Conservation (phyloP, 768 basidiomycete genomes). For the Pholiota conissans region DNA sequence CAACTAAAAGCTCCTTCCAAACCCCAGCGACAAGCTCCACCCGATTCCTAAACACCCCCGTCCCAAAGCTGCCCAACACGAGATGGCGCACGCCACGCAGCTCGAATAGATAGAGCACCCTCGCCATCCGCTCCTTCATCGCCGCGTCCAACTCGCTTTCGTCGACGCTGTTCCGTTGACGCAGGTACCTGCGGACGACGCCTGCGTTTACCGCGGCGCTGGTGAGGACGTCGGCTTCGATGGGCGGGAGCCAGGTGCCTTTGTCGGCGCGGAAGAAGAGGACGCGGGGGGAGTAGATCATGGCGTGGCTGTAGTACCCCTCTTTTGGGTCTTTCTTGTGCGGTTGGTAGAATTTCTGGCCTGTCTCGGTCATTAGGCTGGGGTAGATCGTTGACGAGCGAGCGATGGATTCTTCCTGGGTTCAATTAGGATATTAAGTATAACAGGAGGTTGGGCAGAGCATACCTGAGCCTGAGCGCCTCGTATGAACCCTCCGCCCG, state of each 20-base stretch:
- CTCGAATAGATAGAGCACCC: conserved; percentile 65
- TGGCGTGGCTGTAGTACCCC: conserved; percentile 69
- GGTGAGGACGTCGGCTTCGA: conserved; percentile 61
- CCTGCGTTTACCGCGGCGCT: conserved; percentile 71
- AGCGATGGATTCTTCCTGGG: conserved; percentile 72
- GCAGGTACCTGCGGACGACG: conserved; percentile 27
- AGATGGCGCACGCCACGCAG: conserved; percentile 52
- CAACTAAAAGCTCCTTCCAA: conserved; percentile 61
- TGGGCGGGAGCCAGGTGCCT: conserved; percentile 55
- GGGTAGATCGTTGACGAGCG: conserved; percentile 69
- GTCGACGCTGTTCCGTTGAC: conserved; percentile 11
- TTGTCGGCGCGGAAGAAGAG: conserved; percentile 57
- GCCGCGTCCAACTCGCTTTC: conserved; percentile 28
- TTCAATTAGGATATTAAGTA: neutral
- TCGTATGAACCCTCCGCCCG: conserved; percentile 67
- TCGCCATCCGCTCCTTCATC: conserved; percentile 73
- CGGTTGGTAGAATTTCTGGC: conserved; percentile 55
- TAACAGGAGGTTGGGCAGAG: neutral
- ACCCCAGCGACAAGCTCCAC: conserved; percentile 56
- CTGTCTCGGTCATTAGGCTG: conserved; percentile 52
- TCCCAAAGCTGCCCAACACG: conserved; percentile 76
- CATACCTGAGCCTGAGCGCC: conserved; percentile 53
- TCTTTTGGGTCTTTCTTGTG: conserved; percentile 47
- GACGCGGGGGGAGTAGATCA: conserved; percentile 68
- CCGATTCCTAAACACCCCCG: conserved; percentile 68